Conservation (phyloP, 257 asterid species). For the Knoxia roxburghii region DNA sequence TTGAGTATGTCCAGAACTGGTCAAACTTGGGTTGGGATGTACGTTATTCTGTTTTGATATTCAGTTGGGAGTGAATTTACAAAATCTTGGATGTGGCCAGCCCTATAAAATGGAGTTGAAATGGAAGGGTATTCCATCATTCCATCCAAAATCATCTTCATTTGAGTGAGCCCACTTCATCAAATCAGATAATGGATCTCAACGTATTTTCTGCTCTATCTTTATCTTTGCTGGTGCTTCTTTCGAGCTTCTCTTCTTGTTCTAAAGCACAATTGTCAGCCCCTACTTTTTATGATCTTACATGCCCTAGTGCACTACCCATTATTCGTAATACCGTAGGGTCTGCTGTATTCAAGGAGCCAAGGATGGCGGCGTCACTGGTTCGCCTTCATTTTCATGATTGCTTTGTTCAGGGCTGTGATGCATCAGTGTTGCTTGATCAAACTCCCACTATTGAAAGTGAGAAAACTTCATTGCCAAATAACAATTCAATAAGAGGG, state of each 20-base stretch:
- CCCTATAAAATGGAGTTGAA: no score
- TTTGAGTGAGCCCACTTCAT: no score
- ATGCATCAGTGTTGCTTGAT: neutral
- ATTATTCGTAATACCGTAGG: slow-evolving; percentile 21
- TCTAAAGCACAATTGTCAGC: slow-evolving; percentile 24
- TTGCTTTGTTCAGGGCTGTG: slow-evolving; percentile 20
- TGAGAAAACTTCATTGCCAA: neutral
- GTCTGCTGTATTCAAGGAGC: slow-evolving; percentile 31
- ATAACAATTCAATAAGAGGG: neutral
- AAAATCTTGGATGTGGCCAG: no score
- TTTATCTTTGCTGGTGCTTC: neutral
- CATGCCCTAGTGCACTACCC: slow-evolving; percentile 17
- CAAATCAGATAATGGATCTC: no score
- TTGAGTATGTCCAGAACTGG: no score
- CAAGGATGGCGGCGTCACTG: slow-evolving; percentile 38
- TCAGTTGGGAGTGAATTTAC: no score
- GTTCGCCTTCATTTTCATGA: slow-evolving; percentile 49
- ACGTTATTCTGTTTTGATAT: no score
- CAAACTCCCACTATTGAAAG: neutral
- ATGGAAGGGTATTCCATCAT: no score
- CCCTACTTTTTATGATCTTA: slow-evolving; percentile 6
- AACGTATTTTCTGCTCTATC: neutral
- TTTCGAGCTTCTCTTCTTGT: neutral
- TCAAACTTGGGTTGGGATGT: no score
- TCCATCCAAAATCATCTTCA: no score